These are phyloP conservation scores for Lentinula guzmanii DNA, from an alignment of 768 basidiomycete genomes.

Conservation along the genomic window DNA sequence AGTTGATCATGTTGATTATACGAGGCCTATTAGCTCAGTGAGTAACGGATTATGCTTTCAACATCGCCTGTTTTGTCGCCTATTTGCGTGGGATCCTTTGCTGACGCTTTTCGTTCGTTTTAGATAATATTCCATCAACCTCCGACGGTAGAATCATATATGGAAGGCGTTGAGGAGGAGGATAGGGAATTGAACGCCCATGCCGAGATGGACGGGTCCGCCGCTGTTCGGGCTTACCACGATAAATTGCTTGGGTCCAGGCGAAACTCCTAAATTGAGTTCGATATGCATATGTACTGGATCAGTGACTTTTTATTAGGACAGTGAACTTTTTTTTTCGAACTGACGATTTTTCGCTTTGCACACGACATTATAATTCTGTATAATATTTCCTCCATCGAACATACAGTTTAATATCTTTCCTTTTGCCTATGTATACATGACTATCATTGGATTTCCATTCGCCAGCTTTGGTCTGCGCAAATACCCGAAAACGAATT, in stretches of 20 bases:
- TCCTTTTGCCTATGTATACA: too few relatives aligned
- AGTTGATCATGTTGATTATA: slow-evolving; percentile 2
- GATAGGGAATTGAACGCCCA: neutral
- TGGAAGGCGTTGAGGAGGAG: neutral
- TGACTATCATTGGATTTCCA: neutral
- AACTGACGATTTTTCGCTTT: too few relatives aligned
- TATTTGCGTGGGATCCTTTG: neutral
- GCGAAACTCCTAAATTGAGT: neutral
- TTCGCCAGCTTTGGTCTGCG: slow-evolving; percentile 2
- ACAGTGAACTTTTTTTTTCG: too few relatives aligned
- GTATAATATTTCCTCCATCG: too few relatives aligned
- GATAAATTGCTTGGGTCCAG: neutral
- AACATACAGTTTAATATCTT: too few relatives aligned
- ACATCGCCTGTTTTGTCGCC: too few relatives aligned
- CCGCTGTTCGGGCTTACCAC: slow-evolving; percentile 1
- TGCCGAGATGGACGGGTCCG: neutral
- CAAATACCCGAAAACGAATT: neutral
- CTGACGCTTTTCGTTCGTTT: neutral
- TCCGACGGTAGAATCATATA: neutral
- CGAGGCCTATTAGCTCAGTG: slow-evolving; percentile 5
- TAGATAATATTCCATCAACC: slow-evolving; percentile 1
- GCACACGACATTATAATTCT: too few relatives aligned
- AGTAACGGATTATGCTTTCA: neutral
- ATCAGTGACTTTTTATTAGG: too few relatives aligned
- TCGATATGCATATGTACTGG: too few relatives aligned